phyloP scores from a whole-genome alignment of 129 eudicot genomes.

The Cynara cardunculus region DNA sequence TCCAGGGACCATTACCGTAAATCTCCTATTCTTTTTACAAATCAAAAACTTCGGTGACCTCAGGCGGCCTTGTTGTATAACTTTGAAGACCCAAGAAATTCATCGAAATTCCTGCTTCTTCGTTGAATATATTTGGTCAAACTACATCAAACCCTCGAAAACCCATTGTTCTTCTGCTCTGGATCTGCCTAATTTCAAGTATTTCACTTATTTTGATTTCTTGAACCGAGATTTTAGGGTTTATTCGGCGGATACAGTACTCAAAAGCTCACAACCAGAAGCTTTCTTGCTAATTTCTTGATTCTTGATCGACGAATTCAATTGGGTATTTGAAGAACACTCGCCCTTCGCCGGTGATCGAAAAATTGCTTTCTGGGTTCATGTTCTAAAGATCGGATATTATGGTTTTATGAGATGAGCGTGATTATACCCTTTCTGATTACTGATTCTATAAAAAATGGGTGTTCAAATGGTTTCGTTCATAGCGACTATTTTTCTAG shows the following conservation, averaged over 20 bases:
- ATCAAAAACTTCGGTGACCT: constrained; percentile 32
- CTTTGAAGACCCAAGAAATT: constrained; percentile 20
- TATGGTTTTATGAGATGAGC: constrained; percentile 34
- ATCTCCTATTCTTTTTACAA: constrained; percentile 8
- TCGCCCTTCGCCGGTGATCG: too few species aligned
- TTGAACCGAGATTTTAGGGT: background rate
- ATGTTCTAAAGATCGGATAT: background rate
- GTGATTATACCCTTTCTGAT: constrained; percentile 8
- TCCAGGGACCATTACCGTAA: constrained; percentile 5
- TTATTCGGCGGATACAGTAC: background rate
- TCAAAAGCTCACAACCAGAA: constrained; percentile 14
- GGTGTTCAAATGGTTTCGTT: constrained; percentile 17
- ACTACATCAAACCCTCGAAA: constrained; percentile 19
- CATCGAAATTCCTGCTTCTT: constrained; percentile 4
- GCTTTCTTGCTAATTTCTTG: constrained; percentile 7
- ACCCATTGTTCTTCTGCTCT: background rate
- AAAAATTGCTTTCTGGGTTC: background rate
- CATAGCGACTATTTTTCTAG: constrained; percentile 1
- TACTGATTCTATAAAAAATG: constrained; percentile 9
- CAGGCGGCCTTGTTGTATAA: constrained; percentile 21
- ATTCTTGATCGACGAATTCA: constrained; percentile 10
- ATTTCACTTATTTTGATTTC: background rate
- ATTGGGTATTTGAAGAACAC: background rate
- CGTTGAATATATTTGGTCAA: constrained; percentile 15
- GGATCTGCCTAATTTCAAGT: constrained; percentile 14